A percentile compares a stretch with the other conserved stretches of the same genome.
These are phyloP conservation scores for Lactarius quietus DNA, from an alignment of 768 basidiomycete genomes.

Conservation along the genomic window DNA sequence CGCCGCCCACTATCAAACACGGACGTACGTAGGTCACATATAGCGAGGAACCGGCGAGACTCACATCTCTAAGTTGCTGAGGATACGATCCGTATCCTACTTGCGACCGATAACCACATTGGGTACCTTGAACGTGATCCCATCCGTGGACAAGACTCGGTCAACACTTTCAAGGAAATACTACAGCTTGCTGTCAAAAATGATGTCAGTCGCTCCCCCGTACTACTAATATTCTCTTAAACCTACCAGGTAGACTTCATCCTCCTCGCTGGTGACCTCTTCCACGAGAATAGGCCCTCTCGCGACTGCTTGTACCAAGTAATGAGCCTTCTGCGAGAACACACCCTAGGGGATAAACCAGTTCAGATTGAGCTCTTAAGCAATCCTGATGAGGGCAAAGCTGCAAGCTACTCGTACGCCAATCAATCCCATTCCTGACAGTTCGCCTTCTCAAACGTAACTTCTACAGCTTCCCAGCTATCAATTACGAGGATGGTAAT, in stretches of 20 bases:
- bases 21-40: constrained; percentile 11
- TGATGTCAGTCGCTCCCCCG: constrained; percentile 50
- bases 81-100: constrained; percentile 75
- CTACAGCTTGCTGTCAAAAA: constrained; percentile 85
- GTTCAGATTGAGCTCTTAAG: constrained; percentile 90
- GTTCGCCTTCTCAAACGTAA: constrained; percentile 3
- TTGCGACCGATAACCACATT: constrained; percentile 96
- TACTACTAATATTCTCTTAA: constrained; percentile 10
- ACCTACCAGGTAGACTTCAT: constrained; percentile 83
- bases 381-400: constrained; percentile 88
- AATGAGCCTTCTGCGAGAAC: constrained; percentile 86
- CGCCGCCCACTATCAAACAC: constrained; percentile 15
- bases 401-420: constrained; percentile 76
- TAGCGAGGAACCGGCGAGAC: neutral
- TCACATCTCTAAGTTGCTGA: constrained; percentile 40
- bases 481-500: constrained; percentile 97
- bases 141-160: constrained; percentile 88
- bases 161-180: constrained; percentile 94
- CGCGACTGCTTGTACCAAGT: constrained; percentile 86
- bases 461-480: constrained; percentile 75
- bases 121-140: constrained; percentile 95
- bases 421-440: neutral
- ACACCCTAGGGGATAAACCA: constrained; percentile 83
- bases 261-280: constrained; percentile 91
- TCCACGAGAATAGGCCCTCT: constrained; percentile 96